Percentiles rank a stretch among this genome's conserved stretches.
Conservation (phyloP, 2,329 filamentous ascomycete genomes). For the Colletotrichum tofieldiae region DNA sequence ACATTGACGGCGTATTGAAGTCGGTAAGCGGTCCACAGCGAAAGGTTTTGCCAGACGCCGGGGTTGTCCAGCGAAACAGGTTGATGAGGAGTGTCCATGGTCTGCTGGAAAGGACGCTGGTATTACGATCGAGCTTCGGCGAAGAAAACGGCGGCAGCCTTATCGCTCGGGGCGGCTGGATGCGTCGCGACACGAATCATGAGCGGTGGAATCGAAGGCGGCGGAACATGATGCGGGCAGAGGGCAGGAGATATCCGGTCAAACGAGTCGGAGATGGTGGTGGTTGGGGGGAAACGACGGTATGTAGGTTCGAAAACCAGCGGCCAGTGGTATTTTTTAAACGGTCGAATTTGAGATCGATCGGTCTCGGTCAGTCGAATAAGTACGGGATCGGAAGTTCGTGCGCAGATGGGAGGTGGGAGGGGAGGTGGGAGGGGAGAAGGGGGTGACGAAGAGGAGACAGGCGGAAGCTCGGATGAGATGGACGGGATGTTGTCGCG, state of each 20-base stretch:
- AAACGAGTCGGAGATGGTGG: background rate
- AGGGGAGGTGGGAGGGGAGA: background rate
- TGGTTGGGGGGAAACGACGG: background rate
- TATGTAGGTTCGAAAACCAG: background rate
- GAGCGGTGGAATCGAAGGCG: conserved; percentile 14
- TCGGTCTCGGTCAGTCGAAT: conserved; percentile 2
- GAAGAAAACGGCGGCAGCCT: conserved; percentile 17
- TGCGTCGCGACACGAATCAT: conserved; percentile 36
- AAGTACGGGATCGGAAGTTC: background rate
- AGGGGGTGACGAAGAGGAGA: conserved; percentile 6
- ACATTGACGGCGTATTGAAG: conserved; percentile 65
- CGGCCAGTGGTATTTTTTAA: background rate
- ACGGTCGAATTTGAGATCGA: background rate
- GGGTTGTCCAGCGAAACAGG: conserved; percentile 55
- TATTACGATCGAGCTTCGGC: background rate
- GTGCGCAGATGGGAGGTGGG: background rate
- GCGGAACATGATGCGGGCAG: conserved; percentile 31
- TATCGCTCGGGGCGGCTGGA: conserved; percentile 37
- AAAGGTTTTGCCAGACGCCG: conserved; percentile 68
- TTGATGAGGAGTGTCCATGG: conserved; percentile 32
- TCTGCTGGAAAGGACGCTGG: background rate
- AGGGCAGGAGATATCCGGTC: background rate
- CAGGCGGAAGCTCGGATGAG: conserved; percentile 24
- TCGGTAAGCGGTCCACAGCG: conserved; percentile 65
- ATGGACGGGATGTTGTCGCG: conserved; percentile 18